These are phyloP conservation scores for Passiflora organensis DNA, from an alignment of 345 rosid species.

Conservation along the genomic window DNA sequence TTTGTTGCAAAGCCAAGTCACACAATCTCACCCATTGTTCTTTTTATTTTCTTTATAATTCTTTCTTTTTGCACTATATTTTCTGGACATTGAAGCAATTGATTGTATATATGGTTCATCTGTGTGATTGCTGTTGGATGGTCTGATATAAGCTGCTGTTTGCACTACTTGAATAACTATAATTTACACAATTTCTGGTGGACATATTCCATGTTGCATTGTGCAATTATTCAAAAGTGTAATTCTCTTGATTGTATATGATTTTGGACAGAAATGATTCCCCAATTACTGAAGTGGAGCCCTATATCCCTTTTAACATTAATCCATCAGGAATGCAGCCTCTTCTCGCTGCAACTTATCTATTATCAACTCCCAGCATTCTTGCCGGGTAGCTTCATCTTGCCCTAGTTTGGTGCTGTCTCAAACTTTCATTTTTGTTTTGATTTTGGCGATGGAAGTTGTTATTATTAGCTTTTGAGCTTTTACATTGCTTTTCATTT, in stretches of 20 bases:
- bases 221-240: constrained; percentile 10
- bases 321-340: constrained; percentile 99
- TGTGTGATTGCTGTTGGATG: background rate
- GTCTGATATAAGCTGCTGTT: constrained; percentile 5
- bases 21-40: background rate
- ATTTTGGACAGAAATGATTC: constrained; percentile 67
- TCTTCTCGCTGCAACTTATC: constrained; percentile 81
- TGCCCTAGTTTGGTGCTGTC: background rate
- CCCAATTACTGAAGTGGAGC: constrained; percentile 89
- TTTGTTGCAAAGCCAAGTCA: background rate
- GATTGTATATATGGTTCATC: constrained; percentile 2
- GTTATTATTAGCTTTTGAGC: constrained; percentile 1
- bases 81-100: background rate
- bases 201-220: too few species aligned
- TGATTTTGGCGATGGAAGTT: constrained; percentile 4
- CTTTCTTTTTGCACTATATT: background rate
- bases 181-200: background rate
- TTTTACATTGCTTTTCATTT: background rate
- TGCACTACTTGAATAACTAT: background rate
- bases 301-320: constrained; percentile 87
- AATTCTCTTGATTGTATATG: constrained; percentile 19
- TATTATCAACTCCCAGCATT: constrained; percentile 86
- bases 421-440: background rate
- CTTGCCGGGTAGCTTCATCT: constrained; percentile 60
- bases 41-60: background rate